Base-by-base conservation (phyloP, 805 yeast species). In the Kuraishia floccosa region DNA sequence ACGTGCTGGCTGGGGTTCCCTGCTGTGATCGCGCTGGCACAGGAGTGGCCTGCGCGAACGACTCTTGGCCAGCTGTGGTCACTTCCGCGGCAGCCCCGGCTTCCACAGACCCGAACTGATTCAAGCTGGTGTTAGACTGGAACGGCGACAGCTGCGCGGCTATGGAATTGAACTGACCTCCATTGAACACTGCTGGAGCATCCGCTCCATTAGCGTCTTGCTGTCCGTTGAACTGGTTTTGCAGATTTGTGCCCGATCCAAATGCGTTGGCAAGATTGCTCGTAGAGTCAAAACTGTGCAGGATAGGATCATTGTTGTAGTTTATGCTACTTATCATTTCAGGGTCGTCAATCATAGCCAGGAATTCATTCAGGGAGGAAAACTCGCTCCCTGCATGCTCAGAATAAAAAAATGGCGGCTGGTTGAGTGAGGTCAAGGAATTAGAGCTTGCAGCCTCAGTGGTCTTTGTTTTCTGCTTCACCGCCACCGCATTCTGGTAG, bases 311-410 rank as follows among this genome's bases (percentile, higher is more conserved):
- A 33, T 56, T 54, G 17, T 42, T 47, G 28, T 50, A 36, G 33
- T 50, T 53, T 25, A 56, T 54, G 6, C 57, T 34, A 36, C 63
- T 68, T 8, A 73, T 76, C 44, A 76, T 56, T 31, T 76, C 82
- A 0, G 87, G 82, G 47, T 86, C 95, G 44, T 87, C 96, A 28
- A 87, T 71, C 83, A 87, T 83, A 2, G 87, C 76, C 31, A 87
- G 58, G 44, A 87, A 87, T 48, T 87, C 96, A 36, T 85, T 85
- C 41, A 87, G 60, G 1, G 95, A 85, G 38, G 85, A 76, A 47
- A 87, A 86, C 54, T 87, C 96, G 14, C 91, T 77, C 2, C 94
- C 94, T 0, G 91, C 94, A 49, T 86, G 93, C 44, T 86, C 95
- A 0, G 94, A 81, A 39, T 74, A 79, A 56, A 86, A 86, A 35